A percentile compares a stretch with the other conserved stretches of the same genome.
Conservation (phyloP, 345 rosid genomes). For the Cardamine resedifolia region DNA sequence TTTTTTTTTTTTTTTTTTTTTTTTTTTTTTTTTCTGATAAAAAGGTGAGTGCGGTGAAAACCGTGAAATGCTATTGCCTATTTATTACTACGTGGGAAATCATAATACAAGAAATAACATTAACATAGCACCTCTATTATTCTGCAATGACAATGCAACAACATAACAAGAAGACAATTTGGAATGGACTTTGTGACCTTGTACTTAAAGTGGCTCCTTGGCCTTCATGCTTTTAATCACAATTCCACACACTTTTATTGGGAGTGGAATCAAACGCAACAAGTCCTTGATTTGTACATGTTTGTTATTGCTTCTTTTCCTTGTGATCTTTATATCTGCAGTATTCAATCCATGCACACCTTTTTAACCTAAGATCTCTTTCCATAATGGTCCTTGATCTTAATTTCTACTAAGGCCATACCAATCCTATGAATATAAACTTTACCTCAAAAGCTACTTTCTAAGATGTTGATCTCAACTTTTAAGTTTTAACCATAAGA, state of each 20-base stretch:
- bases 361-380: not conserved
- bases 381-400: constrained; percentile 8
- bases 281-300: constrained; percentile 58
- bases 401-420: constrained; percentile 12
- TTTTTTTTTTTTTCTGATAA: too few relatives aligned
- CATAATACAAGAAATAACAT: not conserved
- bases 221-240: constrained; percentile 13
- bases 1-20: too few relatives aligned
- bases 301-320: constrained; percentile 53
- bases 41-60: too few relatives aligned
- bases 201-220: constrained; percentile 15
- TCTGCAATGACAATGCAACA: not conserved
- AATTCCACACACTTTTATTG: constrained; percentile 16
- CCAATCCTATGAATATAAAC: not conserved
- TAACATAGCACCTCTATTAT: not conserved
- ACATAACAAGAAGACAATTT: constrained; percentile 1
- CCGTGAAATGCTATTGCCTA: too few relatives aligned
- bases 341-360: constrained; percentile 1
- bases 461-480: not conserved
- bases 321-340: constrained; percentile 67
- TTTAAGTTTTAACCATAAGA: too few relatives aligned
- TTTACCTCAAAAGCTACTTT: constrained; percentile 30
- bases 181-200: constrained; percentile 23
- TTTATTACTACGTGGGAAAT: not conserved
- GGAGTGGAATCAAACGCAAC: constrained; percentile 53